Evolutionary conservation across 257 asterid species (phyloP).

Genomic region (Cinchona pubescens): DNA sequence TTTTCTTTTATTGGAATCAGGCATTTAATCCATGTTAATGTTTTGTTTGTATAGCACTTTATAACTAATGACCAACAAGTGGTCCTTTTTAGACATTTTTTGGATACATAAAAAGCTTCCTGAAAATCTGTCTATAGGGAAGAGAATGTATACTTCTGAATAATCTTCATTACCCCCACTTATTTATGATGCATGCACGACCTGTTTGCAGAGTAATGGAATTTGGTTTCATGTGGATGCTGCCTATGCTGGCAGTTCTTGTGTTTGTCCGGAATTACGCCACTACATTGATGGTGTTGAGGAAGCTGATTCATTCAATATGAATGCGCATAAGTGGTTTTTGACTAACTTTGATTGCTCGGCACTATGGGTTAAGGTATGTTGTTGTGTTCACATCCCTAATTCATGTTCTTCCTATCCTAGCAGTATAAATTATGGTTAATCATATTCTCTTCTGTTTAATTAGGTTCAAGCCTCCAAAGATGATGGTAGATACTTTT

Average conservation of each 20-base stretch:
- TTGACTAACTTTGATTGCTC: conserved; percentile 97
- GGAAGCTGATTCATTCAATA: conserved; percentile 80
- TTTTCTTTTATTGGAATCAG: background rate
- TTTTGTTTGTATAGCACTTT: no score
- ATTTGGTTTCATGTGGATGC: conserved; percentile 98
- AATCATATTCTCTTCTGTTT: background rate
- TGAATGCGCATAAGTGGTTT: conserved; percentile 97
- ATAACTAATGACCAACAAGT: background rate
- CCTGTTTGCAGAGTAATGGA: conserved; percentile 51
- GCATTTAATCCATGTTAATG: background rate
- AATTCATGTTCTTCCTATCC: background rate
- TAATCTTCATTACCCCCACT: background rate
- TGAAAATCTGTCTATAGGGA: background rate
- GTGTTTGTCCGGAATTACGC: conserved; percentile 84
- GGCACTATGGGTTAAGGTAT: conserved; percentile 95
- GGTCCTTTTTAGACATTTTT: background rate
- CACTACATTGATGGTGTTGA: conserved; percentile 76
- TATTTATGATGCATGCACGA: conserved; percentile 23
- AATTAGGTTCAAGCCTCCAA: background rate
- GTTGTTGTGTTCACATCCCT: conserved; percentile 15
- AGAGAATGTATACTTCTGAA: background rate
- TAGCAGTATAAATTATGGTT: background rate
- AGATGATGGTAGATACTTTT: background rate
- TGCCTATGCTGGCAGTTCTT: conserved; percentile 98
- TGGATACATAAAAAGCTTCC: background rate